A percentile compares a stretch with the other conserved stretches of the same genome.
Conservation (phyloP, 495 filamentous ascomycete genomes). For the Mycothermus thermophilus region DNA sequence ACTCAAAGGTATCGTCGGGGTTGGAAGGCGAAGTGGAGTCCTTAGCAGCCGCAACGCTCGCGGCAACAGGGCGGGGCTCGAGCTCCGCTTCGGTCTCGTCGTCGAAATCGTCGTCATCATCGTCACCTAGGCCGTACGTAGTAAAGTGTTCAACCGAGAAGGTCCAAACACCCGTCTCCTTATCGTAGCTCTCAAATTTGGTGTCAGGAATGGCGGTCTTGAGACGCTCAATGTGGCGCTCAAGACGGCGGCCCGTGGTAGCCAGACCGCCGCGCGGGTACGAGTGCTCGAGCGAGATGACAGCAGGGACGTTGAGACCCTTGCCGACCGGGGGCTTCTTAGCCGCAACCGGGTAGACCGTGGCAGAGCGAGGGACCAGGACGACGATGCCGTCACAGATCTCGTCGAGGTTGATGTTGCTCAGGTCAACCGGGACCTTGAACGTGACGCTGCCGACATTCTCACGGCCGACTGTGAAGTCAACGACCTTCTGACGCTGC, state of each 20-base stretch:
- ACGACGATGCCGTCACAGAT: conserved; percentile 61
- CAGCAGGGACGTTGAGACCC: conserved; percentile 81
- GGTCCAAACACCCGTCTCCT: conserved; percentile 67
- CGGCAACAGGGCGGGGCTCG: background rate
- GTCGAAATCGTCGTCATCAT: conserved; percentile 61
- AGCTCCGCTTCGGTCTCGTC: conserved; percentile 49
- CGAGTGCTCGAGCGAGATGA: conserved; percentile 73
- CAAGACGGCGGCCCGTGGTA: conserved; percentile 32
- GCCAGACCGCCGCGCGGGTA: conserved; percentile 54
- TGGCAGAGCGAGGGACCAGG: conserved; percentile 58
- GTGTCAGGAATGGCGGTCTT: conserved; percentile 57
- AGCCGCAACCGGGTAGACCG: conserved; percentile 64
- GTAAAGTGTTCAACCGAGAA: conserved; percentile 92
- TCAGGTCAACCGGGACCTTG: conserved; percentile 69
- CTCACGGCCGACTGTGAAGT: conserved; percentile 70
- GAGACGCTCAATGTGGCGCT: conserved; percentile 72
- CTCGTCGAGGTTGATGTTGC: conserved; percentile 50
- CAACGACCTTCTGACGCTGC: conserved; percentile 53
- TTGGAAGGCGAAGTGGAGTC: conserved; percentile 26
- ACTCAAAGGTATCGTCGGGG: conserved; percentile 71
- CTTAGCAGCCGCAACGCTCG: conserved; percentile 9
- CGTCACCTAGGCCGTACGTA: conserved; percentile 84
- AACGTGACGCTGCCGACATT: conserved; percentile 69
- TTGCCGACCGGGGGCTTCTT: conserved; percentile 71
- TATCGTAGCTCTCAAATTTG: conserved; percentile 64